Conservation (phyloP, 2,329 filamentous ascomycete species). For the Harringtonia lauricola region DNA sequence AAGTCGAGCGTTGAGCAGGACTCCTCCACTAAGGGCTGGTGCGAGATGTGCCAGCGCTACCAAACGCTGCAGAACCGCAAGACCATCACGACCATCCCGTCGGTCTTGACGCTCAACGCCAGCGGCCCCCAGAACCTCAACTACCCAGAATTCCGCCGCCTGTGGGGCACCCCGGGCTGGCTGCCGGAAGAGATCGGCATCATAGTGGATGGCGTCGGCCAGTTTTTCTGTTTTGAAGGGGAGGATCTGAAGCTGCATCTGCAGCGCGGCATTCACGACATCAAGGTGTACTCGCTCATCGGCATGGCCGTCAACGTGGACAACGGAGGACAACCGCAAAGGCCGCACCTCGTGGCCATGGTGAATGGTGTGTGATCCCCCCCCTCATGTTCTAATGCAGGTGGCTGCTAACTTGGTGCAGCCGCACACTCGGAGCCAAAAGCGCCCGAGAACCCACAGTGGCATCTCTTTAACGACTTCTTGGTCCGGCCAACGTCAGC, state of each 20-base stretch:
- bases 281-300: conserved; percentile 83
- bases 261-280: conserved; percentile 66
- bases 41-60: conserved; percentile 80
- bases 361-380: conserved; percentile 57
- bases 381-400: not conserved
- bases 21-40: conserved; percentile 85
- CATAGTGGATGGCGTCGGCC: conserved; percentile 69
- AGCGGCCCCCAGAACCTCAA: conserved; percentile 40
- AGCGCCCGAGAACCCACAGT: conserved; percentile 53
- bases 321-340: conserved; percentile 63
- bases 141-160: conserved; percentile 58
- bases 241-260: conserved; percentile 75
- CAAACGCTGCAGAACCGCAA: conserved; percentile 79
- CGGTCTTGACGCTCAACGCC: conserved; percentile 82
- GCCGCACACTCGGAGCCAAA: conserved; percentile 56
- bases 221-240: conserved; percentile 91
- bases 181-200: conserved; percentile 90
- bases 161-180: conserved; percentile 88
- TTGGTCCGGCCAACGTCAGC: conserved; percentile 70
- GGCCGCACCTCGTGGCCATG: conserved; percentile 82
- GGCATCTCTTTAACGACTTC: conserved; percentile 98
- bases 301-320: conserved; percentile 87
- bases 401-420: conserved; percentile 17
- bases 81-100: conserved; percentile 69
- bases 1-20: conserved; percentile 87